A percentile compares a stretch with the other conserved stretches of the same genome.
Evolutionary conservation across 148 eudicot species (phyloP).

Genomic region (Limonium bicolor): DNA sequence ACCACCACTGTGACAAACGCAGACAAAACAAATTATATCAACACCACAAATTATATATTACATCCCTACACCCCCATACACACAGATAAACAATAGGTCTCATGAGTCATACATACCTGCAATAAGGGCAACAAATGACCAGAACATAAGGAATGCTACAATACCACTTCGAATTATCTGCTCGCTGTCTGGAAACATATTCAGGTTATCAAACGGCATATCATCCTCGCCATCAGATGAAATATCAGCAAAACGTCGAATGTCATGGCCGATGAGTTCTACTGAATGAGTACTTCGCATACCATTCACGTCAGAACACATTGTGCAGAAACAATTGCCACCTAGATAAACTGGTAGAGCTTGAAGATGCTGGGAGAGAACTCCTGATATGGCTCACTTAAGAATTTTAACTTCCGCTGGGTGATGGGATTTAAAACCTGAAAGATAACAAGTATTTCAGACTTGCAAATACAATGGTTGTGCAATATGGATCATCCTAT

Average conservation of each 20-base stretch:
- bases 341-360: constrained; percentile 61
- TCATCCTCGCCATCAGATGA: constrained; percentile 9
- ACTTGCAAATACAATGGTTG: too few species aligned
- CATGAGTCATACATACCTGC: constrained; percentile 32
- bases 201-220: constrained; percentile 12
- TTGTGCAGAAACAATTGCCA: constrained; percentile 43
- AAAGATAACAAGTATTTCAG: too few species aligned
- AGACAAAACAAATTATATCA: too few species aligned
- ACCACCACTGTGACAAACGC: too few species aligned
- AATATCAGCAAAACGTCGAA: constrained; percentile 9
- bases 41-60: too few species aligned
- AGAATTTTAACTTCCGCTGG: constrained; percentile 43
- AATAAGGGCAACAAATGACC: constrained; percentile 37
- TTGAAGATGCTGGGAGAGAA: constrained; percentile 35
- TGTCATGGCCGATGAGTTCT: constrained; percentile 6
- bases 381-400: constrained; percentile 33
- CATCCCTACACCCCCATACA: too few species aligned
- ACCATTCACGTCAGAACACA: constrained; percentile 24
- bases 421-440: constrained; percentile 69
- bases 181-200: constrained; percentile 16
- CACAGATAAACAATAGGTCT: too few species aligned
- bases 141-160: constrained; percentile 44
- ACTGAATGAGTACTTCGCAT: constrained; percentile 3
- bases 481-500: too few species aligned
- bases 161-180: constrained; percentile 37